Base-by-base conservation (phyloP, 495 filamentous ascomycete genomes). In the Penicillium daleae region DNA sequence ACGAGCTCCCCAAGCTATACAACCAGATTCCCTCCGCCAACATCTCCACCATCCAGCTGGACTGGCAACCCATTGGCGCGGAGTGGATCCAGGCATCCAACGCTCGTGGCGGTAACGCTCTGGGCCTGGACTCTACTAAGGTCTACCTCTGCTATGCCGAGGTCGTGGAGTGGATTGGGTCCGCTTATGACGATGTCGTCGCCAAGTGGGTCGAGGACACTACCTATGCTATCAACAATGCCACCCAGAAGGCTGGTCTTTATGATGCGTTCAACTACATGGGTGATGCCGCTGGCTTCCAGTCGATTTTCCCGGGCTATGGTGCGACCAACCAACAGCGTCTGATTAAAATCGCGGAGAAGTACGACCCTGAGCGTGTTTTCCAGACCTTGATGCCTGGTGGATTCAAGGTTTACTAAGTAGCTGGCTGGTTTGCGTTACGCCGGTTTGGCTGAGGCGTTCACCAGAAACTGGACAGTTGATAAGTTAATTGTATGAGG, bases 311-410 rank as follows among this genome's bases (percentile, higher is more conserved):
- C 13, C 67, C 59, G 0, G 75, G 82, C 6, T 86, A 85, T 69
- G 84, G 84, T 0, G 64, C 48, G 29, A 70, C 71, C 22, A 85
- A 78, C 64, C 57, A 77, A 32, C 53, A 60, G 39, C 64, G 67
- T n/a, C 63, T 87, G 54, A 59, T 65, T 27, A 48, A 58, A 24
- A 72, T 78, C 40, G 77, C 73, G 2, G 65, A 66, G 59, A 78
- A 80, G 68, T 86, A 82, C 62, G 85, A 86, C 60, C 82, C 82
- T 0, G 57, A 74, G 1, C 76, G 69, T 1, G 70, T 85, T 1
- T 86, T 86, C 59, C 82, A 85, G 77, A 77, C 52, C 33, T 59
- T 76, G 52, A 75, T 80, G 19, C 76, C 76, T 27, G 76, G 76
- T 52, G 76, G 75, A 32, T 78, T 74, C 39, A 76, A 78, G 65